Base-by-base conservation (phyloP, 2,329 filamentous ascomycete genomes). In the Alternaria conjuncta region DNA sequence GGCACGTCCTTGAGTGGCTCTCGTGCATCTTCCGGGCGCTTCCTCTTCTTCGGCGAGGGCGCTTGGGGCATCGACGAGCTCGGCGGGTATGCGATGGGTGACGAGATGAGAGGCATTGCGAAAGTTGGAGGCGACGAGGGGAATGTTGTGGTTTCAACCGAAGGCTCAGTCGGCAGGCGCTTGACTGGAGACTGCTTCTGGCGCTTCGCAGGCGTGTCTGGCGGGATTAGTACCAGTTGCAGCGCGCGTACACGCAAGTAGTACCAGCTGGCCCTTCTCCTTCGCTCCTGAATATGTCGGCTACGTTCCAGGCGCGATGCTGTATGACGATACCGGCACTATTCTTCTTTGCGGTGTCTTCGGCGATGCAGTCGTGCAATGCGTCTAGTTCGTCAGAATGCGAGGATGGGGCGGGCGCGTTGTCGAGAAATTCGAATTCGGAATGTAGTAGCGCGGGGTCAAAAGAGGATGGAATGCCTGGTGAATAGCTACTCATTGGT, bases 51-150 rank as follows among this genome's bases (percentile, higher is more conserved):
- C 9, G 79, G 75, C 53, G 81, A 78, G 63, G 78, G 60, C 54
- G 61, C 55, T n/a, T 70, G 66, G 13, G 78, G 77, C 26, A 72
- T 61, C 5, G 80, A 78, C 2, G 87, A 87, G 71, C 83, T 87
- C 7, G 82, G 78, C 3, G 87, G 86, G 63, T 87, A 87, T 25
- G 82, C 74, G 20, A 89, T 78, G 3, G 89, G 86, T 13, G 89
- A 89, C 7, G 89, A 90, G 43, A 86, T 83, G 41, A 85, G 83
- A 25, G 87, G 80, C 88, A 91, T 91, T 58, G 85, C 86, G 84
- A 84, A 73, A 71, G 68, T 75, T n/a, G 85, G 87, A 43, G 83
- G 82, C 26, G 83, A 85, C 1, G 81, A 83, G 12, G 78, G 75
- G 11, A 75, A 61, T 4, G 36, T 54, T 5, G 21, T 20, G 6